Conservation (phyloP, 2,329 filamentous ascomycete species). For the Xylariomycetidae sp. region DNA sequence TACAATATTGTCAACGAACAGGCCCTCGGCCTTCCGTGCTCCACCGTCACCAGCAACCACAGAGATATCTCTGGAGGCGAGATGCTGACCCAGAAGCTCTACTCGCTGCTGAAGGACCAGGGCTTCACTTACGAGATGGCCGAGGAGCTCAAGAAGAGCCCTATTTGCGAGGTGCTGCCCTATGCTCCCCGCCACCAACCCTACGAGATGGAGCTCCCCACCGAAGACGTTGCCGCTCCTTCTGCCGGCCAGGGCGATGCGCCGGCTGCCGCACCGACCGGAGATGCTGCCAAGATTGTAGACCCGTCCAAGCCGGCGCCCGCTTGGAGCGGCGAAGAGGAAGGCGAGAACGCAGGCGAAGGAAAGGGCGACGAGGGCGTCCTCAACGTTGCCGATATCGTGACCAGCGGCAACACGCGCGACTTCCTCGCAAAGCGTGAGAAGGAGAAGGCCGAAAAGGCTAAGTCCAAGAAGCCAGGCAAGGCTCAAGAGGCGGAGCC, state of each 20-base stretch:
- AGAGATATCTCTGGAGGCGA: constrained; percentile 70
- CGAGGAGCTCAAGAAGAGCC: constrained; percentile 62
- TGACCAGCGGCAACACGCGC: constrained; percentile 72
- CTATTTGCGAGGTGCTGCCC: constrained; percentile 60
- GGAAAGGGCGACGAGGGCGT: constrained; percentile 57
- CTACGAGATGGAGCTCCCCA: constrained; percentile 43
- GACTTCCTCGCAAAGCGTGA: constrained; percentile 81
- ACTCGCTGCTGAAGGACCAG: constrained; percentile 57
- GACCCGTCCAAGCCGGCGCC: constrained; percentile 25
- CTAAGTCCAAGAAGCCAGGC: constrained; percentile 52
- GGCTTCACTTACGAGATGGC: constrained; percentile 61
- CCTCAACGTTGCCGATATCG: constrained; percentile 77
- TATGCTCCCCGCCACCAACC: constrained; percentile 41
- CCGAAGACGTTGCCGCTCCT: constrained; percentile 27
- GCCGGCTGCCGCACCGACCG: constrained; percentile 18
- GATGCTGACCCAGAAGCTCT: constrained; percentile 70
- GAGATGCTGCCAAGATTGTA: constrained; percentile 29
- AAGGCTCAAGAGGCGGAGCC: constrained; percentile 53
- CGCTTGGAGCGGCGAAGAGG: constrained; percentile 30
- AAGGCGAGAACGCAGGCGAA: constrained; percentile 24
- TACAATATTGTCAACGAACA: constrained; percentile 65
- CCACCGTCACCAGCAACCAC: too few relatives aligned
- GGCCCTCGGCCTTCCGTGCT: constrained; percentile 53
- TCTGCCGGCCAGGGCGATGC: constrained; percentile 20
- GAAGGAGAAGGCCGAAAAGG: constrained; percentile 67